phyloP scores from a whole-genome alignment of 495 filamentous ascomycete genomes.

The Bryoglossum gracile region DNA sequence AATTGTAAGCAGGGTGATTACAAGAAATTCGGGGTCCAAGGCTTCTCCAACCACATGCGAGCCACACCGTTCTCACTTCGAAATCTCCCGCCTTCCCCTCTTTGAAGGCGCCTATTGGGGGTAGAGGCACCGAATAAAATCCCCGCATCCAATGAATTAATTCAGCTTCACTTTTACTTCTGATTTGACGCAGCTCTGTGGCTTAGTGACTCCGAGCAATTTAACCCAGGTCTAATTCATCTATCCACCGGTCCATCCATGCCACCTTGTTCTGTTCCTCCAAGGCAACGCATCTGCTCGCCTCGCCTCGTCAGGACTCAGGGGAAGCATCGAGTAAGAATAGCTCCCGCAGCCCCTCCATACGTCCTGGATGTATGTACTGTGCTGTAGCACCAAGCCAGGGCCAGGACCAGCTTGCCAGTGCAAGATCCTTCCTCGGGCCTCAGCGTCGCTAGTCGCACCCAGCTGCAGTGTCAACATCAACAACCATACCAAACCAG shows the following conservation, averaged over 20 bases:
- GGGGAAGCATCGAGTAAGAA: too few relatives aligned
- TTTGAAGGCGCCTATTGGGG: neutral
- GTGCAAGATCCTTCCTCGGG: neutral
- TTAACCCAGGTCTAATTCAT: too few relatives aligned
- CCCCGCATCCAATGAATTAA: neutral
- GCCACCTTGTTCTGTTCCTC: neutral
- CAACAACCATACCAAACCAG: neutral
- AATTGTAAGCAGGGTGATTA: too few relatives aligned
- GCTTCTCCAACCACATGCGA: too few relatives aligned
- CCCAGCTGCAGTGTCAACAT: neutral
- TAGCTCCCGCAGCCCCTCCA: too few relatives aligned
- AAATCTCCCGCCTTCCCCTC: neutral
- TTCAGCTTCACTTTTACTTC: neutral
- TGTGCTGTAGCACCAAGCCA: too few relatives aligned
- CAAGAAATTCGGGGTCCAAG: too few relatives aligned
- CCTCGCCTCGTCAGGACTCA: neutral
- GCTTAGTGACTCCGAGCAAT: neutral
- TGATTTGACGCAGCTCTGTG: neutral
- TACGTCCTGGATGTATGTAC: too few relatives aligned
- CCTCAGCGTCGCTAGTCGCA: neutral
- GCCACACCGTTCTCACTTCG: too few relatives aligned
- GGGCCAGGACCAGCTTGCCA: too few relatives aligned
- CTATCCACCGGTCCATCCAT: neutral
- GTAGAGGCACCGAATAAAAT: neutral
- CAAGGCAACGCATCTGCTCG: neutral